Conservation (phyloP, 805 yeast species). For the Ogataea sp. region DNA sequence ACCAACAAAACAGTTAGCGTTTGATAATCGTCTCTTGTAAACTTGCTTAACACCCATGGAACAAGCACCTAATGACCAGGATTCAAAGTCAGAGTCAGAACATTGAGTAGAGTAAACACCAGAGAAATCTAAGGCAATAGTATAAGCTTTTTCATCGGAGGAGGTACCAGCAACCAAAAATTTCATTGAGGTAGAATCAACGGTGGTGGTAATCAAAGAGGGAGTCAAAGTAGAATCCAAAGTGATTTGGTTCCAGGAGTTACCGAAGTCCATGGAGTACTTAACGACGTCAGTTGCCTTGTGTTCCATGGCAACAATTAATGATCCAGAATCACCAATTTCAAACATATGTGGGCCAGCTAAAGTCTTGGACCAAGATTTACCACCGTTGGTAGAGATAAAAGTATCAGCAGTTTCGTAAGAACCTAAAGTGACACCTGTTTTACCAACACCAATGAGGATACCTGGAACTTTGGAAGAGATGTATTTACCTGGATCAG, state of each 20-base stretch:
- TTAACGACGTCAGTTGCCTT: constrained; percentile 25
- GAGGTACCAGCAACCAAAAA: constrained; percentile 40
- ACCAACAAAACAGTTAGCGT: constrained; percentile 47
- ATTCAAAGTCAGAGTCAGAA: constrained; percentile 44
- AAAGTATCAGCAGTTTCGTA: constrained; percentile 36
- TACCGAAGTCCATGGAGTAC: constrained; percentile 64
- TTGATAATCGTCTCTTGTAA: constrained; percentile 48
- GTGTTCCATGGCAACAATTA: constrained; percentile 45
- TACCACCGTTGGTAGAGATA: constrained; percentile 64
- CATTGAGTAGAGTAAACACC: constrained; percentile 20
- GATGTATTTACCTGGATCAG: constrained; percentile 21
- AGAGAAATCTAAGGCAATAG: constrained; percentile 43
- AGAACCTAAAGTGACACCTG: constrained; percentile 18
- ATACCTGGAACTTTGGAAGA: constrained; percentile 39
- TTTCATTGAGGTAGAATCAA: constrained; percentile 56
- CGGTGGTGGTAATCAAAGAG: constrained; percentile 39
- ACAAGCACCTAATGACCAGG: constrained; percentile 36
- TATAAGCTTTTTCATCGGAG: constrained; percentile 20
- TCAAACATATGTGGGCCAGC: constrained; percentile 45
- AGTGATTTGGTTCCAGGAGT: constrained; percentile 41
- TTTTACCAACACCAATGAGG: constrained; percentile 34
- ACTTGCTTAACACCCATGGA: constrained; percentile 52
- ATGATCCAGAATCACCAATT: constrained; percentile 67
- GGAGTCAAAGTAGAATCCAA: constrained; percentile 37
- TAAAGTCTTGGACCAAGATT: constrained; percentile 49